Evolutionary conservation across 75 land plant species (phyloP), one percentile per base, ranked within the genome.

Genomic region (Selaginella tamariscina): DNA sequence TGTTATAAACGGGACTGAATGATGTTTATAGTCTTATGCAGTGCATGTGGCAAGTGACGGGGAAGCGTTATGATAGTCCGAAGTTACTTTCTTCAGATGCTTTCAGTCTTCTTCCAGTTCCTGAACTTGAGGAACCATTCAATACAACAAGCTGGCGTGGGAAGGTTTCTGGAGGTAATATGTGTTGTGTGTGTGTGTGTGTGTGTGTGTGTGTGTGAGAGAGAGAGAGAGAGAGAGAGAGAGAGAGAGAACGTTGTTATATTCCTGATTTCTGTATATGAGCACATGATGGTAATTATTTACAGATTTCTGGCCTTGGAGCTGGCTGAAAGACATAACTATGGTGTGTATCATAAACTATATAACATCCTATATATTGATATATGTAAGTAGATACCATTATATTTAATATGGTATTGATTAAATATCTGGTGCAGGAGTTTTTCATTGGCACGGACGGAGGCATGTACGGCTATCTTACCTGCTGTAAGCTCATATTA

Each of bases 11-110:
- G 26, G 9, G 2, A 2, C 9, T n/a, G 2, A 23, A 59, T n/a
- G 27, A 59, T 8, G 62, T 9, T 59, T 5, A 59, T 21, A 59
- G 62, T 59, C 23, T 23, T 8, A 21, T 59, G 26, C 62, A 59
- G 62, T 59, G 22, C 32, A 68, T 80, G 72, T 90, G 96, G 96
- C 75, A 81, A 70, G 39, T 87, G 60, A 73, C 91, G 57, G 91
- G 82, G 22, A 69, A 73, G 29, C 85, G 84, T 5, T 87, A 87
- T 81, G 82, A 76, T 5, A 82, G 80, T 74, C 62, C 77, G 1
- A 79, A 76, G 31, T 67, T 82, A 21, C 67, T 54, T 29, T 71
- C 72, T 21, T 57, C 68, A 72, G 78, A 72, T 73, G 70, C 82
- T 29, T 72, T 80, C 8, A 68, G 31, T n/a, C 56, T 85, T 54